Base-by-base conservation (phyloP, 2,329 filamentous ascomycete species). In the Fusarium sp. region DNA sequence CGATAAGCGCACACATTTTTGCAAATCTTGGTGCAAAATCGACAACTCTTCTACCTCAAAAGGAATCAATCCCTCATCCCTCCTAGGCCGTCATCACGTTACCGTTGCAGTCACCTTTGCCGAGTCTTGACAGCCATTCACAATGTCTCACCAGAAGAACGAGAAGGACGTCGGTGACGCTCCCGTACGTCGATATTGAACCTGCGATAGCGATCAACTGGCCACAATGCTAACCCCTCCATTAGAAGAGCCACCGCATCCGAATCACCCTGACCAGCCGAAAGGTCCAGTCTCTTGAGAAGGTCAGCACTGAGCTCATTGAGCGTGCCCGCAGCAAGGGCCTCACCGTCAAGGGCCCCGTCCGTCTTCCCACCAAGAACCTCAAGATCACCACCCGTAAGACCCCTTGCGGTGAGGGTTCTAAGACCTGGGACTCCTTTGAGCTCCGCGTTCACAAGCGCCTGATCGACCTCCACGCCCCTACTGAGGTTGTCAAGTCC, bases 401-500 rank as follows among this genome's bases (percentile, higher is more conserved):
- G 92, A 98, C 96, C 74, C 96, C 96, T 83, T 96, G 93, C 87
- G 96, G 96, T 92, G 96, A 99, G 91, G 96, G 96, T 87, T 97
- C 92, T 85, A 99, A 99, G 94, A 99, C 96, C 81, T 99, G 96
- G 96, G 96, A 98, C 84, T 91, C 89, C 84, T 99, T 88, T 85
- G 95, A 99, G 92, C 97, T 99, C 94, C 92, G 95, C 87, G 97
- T 98, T 83, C 94, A 98, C 91, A 98, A 98, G 92, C 92, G 94
- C 78, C 89, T 98, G 81, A 98, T 98, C 81, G 94, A 97, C 85
- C 88, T 99, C 75, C 94, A 97, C 86, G 96, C 96, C 78, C 96
- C 96, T 70, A 99, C 96, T 80, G 96, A 99, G 90, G 91, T 95
- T 75, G 93, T 97, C 87, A 97, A 97, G 91, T 91, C 94, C 85